phyloP scores from a whole-genome alignment of 495 filamentous ascomycete genomes.

The Filosporella fistucella region DNA sequence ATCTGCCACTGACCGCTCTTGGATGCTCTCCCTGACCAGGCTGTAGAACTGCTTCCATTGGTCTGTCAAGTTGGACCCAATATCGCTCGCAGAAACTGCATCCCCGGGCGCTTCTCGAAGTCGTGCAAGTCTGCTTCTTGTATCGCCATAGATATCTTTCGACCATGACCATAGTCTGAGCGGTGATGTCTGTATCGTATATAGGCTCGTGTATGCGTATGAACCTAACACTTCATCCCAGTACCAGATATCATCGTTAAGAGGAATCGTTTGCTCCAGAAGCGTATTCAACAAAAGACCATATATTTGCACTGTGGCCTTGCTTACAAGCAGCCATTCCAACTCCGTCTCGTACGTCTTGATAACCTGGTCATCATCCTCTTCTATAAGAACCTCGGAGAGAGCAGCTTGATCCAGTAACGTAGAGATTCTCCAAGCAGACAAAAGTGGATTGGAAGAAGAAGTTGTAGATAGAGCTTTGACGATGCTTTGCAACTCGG shows the following conservation, averaged over 20 bases:
- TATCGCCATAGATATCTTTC: conserved; percentile 57
- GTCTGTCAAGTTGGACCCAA: conserved; percentile 32
- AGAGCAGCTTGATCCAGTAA: conserved; percentile 57
- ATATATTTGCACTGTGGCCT: conserved; percentile 80
- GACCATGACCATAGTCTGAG: conserved; percentile 62
- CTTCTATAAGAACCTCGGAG: conserved; percentile 18
- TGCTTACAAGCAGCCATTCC: conserved; percentile 83
- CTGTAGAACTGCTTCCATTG: conserved; percentile 77
- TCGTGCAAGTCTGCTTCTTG: conserved; percentile 39
- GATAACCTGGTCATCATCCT: conserved; percentile 22
- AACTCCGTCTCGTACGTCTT: conserved; percentile 62
- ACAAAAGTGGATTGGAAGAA: conserved; percentile 47
- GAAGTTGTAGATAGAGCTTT: conserved; percentile 64
- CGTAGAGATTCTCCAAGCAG: conserved; percentile 44
- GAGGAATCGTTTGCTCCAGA: conserved; percentile 71
- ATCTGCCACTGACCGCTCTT: conserved; percentile 55
- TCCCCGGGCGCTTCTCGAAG: conserved; percentile 21
- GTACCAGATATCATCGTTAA: conserved; percentile 84
- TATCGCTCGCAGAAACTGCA: conserved; percentile 6
- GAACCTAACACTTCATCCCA: conserved; percentile 84
- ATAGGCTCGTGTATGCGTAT: conserved; percentile 64
- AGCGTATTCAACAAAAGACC: conserved; percentile 69
- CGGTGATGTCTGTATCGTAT: conserved; percentile 79
- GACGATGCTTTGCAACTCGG: conserved; percentile 57
- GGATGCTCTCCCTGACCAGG: conserved; percentile 67